Evolutionary conservation across 2,329 filamentous ascomycete species (phyloP).

Genomic region (Podosphaera fusca): DNA sequence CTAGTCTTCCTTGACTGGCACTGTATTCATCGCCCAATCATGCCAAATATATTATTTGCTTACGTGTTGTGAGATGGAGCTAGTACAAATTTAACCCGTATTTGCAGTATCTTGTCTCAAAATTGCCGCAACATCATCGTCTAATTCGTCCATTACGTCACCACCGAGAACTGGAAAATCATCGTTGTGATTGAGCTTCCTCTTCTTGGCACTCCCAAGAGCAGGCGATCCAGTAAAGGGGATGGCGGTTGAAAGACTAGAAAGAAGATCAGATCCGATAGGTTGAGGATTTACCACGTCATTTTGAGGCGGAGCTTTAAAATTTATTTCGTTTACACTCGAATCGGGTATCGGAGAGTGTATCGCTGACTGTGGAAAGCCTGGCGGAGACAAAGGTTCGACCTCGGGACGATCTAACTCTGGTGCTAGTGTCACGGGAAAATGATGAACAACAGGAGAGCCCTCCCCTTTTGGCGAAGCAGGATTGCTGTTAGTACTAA

Average conservation of each 20-base stretch:
- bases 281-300: neutral
- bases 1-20: neutral
- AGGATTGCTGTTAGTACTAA: slow-evolving; percentile 36
- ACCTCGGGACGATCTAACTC: slow-evolving; percentile 57
- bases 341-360: slow-evolving; percentile 13
- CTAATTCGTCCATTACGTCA: slow-evolving; percentile 25
- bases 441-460: slow-evolving; percentile 15
- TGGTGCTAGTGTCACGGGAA: slow-evolving; percentile 22
- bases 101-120: slow-evolving; percentile 18
- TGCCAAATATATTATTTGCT: neutral
- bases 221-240: slow-evolving; percentile 9
- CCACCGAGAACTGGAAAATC: slow-evolving; percentile 25
- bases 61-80: too few species aligned
- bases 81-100: neutral
- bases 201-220: slow-evolving; percentile 19
- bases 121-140: slow-evolving; percentile 36
- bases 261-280: slow-evolving; percentile 16
- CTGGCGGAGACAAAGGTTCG: slow-evolving; percentile 69
- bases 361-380: slow-evolving; percentile 24
- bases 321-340: neutral
- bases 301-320: slow-evolving; percentile 19
- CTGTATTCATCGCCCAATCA: neutral
- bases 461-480: slow-evolving; percentile 23
- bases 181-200: slow-evolving; percentile 23
- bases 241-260: slow-evolving; percentile 17